A percentile compares a stretch with the other conserved stretches of the same genome.
These are phyloP conservation scores for Suillus ampliporus DNA, from an alignment of 768 basidiomycete genomes.

Conservation along the genomic window DNA sequence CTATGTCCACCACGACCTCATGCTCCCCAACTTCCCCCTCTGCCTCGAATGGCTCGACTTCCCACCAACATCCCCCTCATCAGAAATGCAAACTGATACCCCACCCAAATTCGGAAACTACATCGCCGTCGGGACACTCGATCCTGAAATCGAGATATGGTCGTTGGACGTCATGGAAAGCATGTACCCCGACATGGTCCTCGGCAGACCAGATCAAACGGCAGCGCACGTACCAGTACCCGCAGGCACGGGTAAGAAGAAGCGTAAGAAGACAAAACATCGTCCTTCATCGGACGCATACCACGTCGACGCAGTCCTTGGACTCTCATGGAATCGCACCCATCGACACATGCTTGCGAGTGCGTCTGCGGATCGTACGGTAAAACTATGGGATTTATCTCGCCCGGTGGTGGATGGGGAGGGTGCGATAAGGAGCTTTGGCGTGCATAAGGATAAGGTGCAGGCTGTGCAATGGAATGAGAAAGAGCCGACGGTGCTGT, in stretches of 20 bases:
- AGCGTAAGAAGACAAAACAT: conserved; percentile 84
- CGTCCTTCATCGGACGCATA: conserved; percentile 64
- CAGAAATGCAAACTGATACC: conserved; percentile 38
- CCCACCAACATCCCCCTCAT: conserved; percentile 66
- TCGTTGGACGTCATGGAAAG: conserved; percentile 92
- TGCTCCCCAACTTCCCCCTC: conserved; percentile 96
- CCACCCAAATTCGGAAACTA: conserved; percentile 72
- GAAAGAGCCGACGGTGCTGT: conserved; percentile 82
- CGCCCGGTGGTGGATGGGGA: conserved; percentile 61
- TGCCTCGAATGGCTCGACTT: conserved; percentile 99
- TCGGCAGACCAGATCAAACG: conserved; percentile 88
- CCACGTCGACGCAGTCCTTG: conserved; percentile 95
- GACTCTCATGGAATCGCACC: conserved; percentile 88
- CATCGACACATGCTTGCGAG: conserved; percentile 93
- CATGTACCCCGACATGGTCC: conserved; percentile 90
- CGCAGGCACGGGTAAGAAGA: conserved; percentile 95
- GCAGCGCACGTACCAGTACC: conserved; percentile 79
- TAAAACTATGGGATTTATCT: conserved; percentile 96
- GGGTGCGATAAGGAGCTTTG: conserved; percentile 75
- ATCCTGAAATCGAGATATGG: conserved; percentile 99
- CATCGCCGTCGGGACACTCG: conserved; percentile 95
- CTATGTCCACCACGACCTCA: conserved; percentile 96
- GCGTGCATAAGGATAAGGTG: conserved; percentile 90
- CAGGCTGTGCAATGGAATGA: conserved; percentile 97
- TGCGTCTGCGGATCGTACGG: conserved; percentile 91